Evolutionary conservation across 2,329 filamentous ascomycete species (phyloP).

Genomic region (Pyricularia grisea): DNA sequence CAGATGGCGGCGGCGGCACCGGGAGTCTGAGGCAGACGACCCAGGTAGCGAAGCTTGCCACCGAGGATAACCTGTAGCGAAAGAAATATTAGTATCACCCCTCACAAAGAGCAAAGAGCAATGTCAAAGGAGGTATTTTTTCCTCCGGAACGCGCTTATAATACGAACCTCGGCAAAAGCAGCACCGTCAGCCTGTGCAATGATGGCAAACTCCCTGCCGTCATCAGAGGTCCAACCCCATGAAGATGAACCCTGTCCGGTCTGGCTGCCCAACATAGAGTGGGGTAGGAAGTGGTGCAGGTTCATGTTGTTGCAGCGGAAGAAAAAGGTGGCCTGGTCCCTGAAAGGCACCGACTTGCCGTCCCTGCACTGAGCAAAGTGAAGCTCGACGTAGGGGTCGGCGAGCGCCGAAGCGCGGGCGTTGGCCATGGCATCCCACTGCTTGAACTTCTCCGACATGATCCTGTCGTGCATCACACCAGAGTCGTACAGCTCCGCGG

Average conservation of each 20-base stretch:
- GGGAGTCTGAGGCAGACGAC: conserved; percentile 33
- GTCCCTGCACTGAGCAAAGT: neutral
- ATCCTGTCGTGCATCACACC: conserved; percentile 1
- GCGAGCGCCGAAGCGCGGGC: neutral
- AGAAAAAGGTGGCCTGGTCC: neutral
- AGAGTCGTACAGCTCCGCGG: conserved; percentile 3
- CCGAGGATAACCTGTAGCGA: conserved; percentile 26
- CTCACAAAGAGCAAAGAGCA: neutral
- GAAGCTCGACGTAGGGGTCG: neutral
- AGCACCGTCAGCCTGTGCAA: conserved; percentile 43
- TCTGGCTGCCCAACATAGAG: conserved; percentile 2
- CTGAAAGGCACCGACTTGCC: neutral
- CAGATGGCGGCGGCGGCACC: conserved; percentile 23
- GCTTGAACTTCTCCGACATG: neutral
- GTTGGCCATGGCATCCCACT: neutral
- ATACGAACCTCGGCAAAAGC: conserved; percentile 35
- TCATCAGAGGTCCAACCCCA: conserved; percentile 39
- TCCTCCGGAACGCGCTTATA: neutral
- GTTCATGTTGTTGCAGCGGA: conserved; percentile 4
- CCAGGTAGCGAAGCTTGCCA: conserved; percentile 42
- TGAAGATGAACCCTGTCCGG: conserved; percentile 1
- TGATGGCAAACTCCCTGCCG: conserved; percentile 43
- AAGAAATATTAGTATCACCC: neutral
- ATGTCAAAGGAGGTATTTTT: neutral
- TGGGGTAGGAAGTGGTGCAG: conserved; percentile 6